Evolutionary conservation across 129 eudicot species (phyloP), one percentile per base, ranked within the genome.

Genomic region (Flaveria brownii): DNA sequence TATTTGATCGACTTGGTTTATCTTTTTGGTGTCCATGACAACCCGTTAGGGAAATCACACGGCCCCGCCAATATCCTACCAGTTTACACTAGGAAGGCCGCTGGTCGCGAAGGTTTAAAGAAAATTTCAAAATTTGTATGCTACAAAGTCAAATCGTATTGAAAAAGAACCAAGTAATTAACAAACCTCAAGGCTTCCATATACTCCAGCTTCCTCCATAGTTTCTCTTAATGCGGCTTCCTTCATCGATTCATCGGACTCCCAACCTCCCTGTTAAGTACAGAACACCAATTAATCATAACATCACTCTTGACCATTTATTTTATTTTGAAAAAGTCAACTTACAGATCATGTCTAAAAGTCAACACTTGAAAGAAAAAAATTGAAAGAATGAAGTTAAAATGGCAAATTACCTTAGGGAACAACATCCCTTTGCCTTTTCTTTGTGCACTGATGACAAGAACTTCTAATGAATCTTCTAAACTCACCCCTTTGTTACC

Each of bases 401-500:
- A 12, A 64, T 51, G 6, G 45, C 5, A 68, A 87, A 17, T n/a
- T 30, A 91, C 97, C 95, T 91, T 91, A 15, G 97, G 97, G 55
- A 91, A 91, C 70, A 91, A 73, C 97, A 91, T 83, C 54, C 97
- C 96, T 88, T 91, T 91, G 80, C 88, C 92, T 83, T 88, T 88
- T 43, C 92, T 88, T 73, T 85, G 92, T 45, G 95, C 71, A 75
- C 87, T 91, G 46, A 91, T 91, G 14, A 91, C 87, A 68, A 91
- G 88, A 75, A 91, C 97, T 85, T 91, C 97, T 73, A 91, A 78
- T 65, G 75, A 39, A 52, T 82, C 81, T 46, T 91, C 92, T 70
- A 81, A 85, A 75, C 81, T 83, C 60, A 68, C 66, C 84, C 78
- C 77, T 47, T 62, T 79, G 55, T 63, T 75, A n/a, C 72, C 59